These are phyloP conservation scores for Tolypocladium guangdongense DNA, from an alignment of 2,329 filamentous ascomycete species.

Conservation along the genomic window DNA sequence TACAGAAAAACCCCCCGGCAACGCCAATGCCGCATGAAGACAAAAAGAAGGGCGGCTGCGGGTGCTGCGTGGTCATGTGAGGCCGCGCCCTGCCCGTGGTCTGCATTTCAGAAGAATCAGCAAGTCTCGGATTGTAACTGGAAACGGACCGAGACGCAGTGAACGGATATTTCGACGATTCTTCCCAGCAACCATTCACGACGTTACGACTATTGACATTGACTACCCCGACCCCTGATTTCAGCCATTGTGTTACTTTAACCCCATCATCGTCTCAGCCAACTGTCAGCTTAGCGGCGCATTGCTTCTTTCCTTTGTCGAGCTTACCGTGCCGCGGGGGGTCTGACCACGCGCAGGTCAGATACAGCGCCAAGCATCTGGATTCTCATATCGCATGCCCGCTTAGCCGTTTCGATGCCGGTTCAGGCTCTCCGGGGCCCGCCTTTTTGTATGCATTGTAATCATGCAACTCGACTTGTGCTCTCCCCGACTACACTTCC, in stretches of 20 bases:
- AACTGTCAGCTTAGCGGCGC: not conserved
- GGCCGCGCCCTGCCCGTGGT: not conserved
- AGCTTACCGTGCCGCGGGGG: not conserved
- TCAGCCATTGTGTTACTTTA: constrained; percentile 17
- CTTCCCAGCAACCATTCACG: constrained; percentile 10
- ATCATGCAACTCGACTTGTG: not conserved
- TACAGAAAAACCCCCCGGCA: constrained; percentile 2
- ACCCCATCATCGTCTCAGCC: constrained; percentile 6
- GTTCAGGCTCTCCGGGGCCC: not conserved
- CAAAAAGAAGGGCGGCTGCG: constrained; percentile 32
- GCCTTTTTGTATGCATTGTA: not conserved
- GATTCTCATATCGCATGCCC: not conserved
- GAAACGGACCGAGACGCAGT: not conserved
- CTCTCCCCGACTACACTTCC: not conserved
- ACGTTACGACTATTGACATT: constrained; percentile 19
- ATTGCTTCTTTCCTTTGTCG: not conserved
- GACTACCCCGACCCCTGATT: constrained; percentile 9
- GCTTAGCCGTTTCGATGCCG: not conserved
- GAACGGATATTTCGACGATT: not conserved
- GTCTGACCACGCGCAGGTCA: not conserved
- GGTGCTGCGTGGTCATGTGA: constrained; percentile 42
- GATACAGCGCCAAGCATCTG: not conserved
- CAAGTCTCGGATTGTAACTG: not conserved
- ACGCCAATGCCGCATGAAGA: constrained; percentile 18
- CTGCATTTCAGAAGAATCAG: not conserved